These are phyloP conservation scores for Citrullus mucosospermus DNA, from an alignment of 306 rosid species.

Conservation along the genomic window DNA sequence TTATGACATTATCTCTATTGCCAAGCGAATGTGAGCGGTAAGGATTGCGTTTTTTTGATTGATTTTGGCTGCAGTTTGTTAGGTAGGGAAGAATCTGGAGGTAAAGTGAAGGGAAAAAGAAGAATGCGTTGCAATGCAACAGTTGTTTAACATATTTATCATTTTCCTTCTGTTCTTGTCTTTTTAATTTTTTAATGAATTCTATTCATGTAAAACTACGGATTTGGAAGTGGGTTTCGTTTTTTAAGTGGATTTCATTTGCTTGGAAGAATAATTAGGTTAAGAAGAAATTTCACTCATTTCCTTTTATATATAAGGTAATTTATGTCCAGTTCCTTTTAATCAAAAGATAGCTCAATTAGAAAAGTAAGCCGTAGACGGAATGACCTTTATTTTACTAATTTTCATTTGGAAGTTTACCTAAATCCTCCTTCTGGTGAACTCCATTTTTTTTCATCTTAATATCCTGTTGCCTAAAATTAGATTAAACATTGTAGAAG, in stretches of 20 bases:
- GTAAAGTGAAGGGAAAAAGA: not conserved
- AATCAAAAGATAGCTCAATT: not conserved
- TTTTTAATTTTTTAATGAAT: not conserved
- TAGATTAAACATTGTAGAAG: not conserved
- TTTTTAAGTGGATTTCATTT: not conserved
- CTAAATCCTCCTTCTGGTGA: not conserved
- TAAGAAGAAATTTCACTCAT: not conserved
- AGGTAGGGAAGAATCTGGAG: constrained; percentile 1
- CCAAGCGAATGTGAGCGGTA: not conserved
- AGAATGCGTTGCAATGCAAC: not conserved
- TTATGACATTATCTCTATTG: not conserved
- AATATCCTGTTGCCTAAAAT: not conserved
- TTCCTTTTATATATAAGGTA: not conserved
- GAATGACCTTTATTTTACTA: not conserved
- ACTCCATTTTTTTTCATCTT: not conserved
- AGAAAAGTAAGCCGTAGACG: not conserved
- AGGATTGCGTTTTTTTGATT: not conserved
- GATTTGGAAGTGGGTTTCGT: not conserved
- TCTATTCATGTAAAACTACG: not conserved
- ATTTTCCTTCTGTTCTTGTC: not conserved
- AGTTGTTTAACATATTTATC: not conserved
- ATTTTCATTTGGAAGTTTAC: not conserved
- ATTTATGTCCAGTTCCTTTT: not conserved
- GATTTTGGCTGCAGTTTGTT: not conserved
- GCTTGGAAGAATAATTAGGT: not conserved